A percentile compares a stretch with the other conserved stretches of the same genome.
These are phyloP conservation scores for Lactifluus volemus DNA, from an alignment of 768 basidiomycete species.

Conservation along the genomic window DNA sequence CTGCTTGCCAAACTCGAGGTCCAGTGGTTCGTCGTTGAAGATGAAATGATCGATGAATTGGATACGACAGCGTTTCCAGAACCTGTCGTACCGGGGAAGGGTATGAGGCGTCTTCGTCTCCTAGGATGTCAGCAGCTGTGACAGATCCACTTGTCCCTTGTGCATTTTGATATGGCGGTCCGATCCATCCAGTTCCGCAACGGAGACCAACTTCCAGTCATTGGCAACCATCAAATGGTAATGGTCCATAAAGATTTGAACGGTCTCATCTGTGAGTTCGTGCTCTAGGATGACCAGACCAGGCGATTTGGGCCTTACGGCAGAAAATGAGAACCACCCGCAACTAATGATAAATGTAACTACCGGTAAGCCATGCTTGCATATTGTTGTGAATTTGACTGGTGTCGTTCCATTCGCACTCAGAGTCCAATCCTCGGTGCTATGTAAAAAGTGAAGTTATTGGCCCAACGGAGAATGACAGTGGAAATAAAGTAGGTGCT, in stretches of 20 bases:
- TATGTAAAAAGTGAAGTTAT: conserved; percentile 23
- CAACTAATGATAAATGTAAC: neutral
- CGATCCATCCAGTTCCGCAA: conserved; percentile 3
- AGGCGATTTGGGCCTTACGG: conserved; percentile 27
- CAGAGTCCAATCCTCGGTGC: conserved; percentile 77
- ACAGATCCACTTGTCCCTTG: conserved; percentile 4
- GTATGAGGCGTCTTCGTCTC: neutral
- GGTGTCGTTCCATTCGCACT: conserved; percentile 35
- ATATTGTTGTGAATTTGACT: conserved; percentile 19
- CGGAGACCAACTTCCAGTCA: conserved; percentile 8
- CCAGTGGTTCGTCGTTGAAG: neutral
- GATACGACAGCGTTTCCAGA: neutral
- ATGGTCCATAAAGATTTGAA: conserved; percentile 15
- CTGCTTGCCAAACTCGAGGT: neutral
- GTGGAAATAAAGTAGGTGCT: conserved; percentile 3
- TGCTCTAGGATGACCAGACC: conserved; percentile 38
- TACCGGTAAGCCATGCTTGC: conserved; percentile 12
- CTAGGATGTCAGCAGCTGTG: neutral
- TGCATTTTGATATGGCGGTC: conserved; percentile 16
- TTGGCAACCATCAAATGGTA: conserved; percentile 8
- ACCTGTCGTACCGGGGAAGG: neutral
- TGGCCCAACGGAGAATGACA: neutral
- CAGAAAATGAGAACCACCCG: conserved; percentile 7
- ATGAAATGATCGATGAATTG: neutral
- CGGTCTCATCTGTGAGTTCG: conserved; percentile 29